Conservation (phyloP, 805 yeast species). For the Monosporozyma aquatica region DNA sequence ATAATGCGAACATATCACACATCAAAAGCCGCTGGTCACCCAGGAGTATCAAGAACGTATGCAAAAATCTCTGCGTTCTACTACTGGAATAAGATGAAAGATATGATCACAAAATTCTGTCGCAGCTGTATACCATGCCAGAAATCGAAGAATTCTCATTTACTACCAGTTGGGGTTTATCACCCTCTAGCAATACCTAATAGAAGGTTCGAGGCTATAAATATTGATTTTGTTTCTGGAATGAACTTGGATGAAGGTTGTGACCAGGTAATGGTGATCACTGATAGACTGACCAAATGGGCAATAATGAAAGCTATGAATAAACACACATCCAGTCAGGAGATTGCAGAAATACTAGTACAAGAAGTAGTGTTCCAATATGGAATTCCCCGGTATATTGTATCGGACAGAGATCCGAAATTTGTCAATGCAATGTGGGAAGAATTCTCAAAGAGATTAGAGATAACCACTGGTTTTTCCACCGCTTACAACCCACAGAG, state of each 20-base stretch:
- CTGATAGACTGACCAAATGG: slow-evolving; percentile 1
- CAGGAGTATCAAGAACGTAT: not conserved
- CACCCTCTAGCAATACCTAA: not conserved
- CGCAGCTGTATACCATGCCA: slow-evolving; percentile 1
- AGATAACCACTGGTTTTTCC: no score
- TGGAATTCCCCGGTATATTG: no score
- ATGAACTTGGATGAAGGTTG: not conserved
- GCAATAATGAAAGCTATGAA: no score
- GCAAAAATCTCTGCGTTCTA: not conserved
- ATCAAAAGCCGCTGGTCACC: not conserved
- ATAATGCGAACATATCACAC: not conserved
- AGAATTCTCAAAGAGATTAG: no score
- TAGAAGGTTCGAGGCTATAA: not conserved
- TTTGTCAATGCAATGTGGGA: no score
- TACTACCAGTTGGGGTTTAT: slow-evolving; percentile 1
- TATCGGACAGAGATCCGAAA: no score
- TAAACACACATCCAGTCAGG: no score
- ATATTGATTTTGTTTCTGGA: slow-evolving; percentile 5
- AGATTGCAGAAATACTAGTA: no score
- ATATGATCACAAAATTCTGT: not conserved
- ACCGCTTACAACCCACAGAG: no score
- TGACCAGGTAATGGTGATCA: not conserved
- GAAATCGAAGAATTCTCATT: not conserved
- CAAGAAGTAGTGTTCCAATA: no score
- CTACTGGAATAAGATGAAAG: slow-evolving; percentile 1